phyloP scores from a whole-genome alignment of 306 rosid genomes.

The Cyclanthera cordifolia region DNA sequence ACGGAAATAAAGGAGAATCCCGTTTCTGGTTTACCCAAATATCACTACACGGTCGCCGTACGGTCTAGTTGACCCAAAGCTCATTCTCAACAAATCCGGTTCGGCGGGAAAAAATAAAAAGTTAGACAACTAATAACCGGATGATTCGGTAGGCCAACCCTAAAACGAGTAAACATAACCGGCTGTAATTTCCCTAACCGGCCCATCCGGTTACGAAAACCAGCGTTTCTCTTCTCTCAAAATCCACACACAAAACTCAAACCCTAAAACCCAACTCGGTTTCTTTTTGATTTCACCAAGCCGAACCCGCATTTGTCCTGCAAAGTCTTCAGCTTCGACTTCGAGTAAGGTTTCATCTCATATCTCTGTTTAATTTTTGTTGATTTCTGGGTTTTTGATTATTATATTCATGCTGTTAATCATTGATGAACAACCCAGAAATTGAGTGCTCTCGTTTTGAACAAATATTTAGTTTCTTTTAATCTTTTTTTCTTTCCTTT shows the following conservation, averaged over 20 bases:
- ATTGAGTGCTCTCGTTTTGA: not conserved
- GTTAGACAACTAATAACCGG: slow-evolving; percentile 30
- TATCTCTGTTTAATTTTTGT: not conserved
- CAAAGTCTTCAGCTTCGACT: slow-evolving; percentile 16
- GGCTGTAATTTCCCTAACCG: slow-evolving; percentile 45
- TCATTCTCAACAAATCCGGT: slow-evolving; percentile 26
- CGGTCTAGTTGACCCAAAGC: slow-evolving; percentile 22
- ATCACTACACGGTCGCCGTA: not conserved
- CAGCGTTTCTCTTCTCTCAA: slow-evolving; percentile 21
- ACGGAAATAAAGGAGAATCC: too few species aligned
- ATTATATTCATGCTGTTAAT: not conserved
- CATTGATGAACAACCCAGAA: not conserved
- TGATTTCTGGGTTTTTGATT: not conserved
- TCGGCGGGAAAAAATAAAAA: not conserved
- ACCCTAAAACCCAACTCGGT: slow-evolving; percentile 40
- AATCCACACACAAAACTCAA: slow-evolving; percentile 14
- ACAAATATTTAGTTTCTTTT: too few species aligned
- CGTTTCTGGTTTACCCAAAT: too few species aligned
- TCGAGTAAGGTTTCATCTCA: slow-evolving; percentile 38
- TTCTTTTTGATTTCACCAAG: slow-evolving; percentile 19
- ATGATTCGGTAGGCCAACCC: slow-evolving; percentile 17
- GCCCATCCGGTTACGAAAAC: slow-evolving; percentile 36
- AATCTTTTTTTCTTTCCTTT: too few species aligned
- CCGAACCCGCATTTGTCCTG: slow-evolving; percentile 9
- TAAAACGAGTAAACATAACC: slow-evolving; percentile 20